A percentile compares a stretch with the other conserved stretches of the same genome.
Conservation (phyloP, 108 stramenopile genomes). For the Aurantiochytrium sp. region DNA sequence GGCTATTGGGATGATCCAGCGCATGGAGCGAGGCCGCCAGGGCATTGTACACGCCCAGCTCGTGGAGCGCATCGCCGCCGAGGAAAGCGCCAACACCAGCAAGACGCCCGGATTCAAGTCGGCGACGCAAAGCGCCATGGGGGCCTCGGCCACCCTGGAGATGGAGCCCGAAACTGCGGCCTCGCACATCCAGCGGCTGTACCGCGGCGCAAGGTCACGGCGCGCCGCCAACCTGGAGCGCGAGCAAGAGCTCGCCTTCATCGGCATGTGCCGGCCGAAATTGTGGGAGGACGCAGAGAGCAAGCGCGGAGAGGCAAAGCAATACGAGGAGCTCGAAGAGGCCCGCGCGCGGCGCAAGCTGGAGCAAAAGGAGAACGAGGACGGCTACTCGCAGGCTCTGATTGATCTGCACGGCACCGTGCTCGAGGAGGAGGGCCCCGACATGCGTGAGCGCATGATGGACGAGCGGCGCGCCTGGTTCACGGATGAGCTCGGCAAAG, state of each 20-base stretch:
- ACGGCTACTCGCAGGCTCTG: slow-evolving; percentile 65
- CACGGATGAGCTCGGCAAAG: slow-evolving; percentile 59
- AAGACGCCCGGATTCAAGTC: neutral
- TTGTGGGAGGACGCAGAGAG: slow-evolving; percentile 46
- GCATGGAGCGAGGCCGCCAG: slow-evolving; percentile 63
- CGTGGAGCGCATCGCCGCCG: slow-evolving; percentile 39
- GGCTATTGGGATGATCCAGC: slow-evolving; percentile 58
- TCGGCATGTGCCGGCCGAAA: slow-evolving; percentile 63
- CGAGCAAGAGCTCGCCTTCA: slow-evolving; percentile 54
- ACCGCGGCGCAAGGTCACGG: neutral
- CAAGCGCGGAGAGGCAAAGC: neutral
- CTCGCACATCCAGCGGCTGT: slow-evolving; percentile 19
- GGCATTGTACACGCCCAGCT: slow-evolving; percentile 54
- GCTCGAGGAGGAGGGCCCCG: slow-evolving; percentile 69
- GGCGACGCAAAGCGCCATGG: neutral
- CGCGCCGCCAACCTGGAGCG: slow-evolving; percentile 9
- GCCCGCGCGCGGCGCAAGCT: slow-evolving; percentile 62
- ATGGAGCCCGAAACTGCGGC: slow-evolving; percentile 43
- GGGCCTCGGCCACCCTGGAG: neutral
- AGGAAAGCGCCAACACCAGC: slow-evolving; percentile 17
- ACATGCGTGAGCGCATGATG: slow-evolving; percentile 64
- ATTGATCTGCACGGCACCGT: slow-evolving; percentile 66
- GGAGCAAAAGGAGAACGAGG: slow-evolving; percentile 68
- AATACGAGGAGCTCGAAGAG: slow-evolving; percentile 46
- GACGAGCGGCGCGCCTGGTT: slow-evolving; percentile 74